Percentiles rank a stretch among this genome's conserved stretches.
These are phyloP conservation scores for Paramecium tetraurelia DNA, from an alignment of 73 alveolate species.

Conservation along the genomic window DNA sequence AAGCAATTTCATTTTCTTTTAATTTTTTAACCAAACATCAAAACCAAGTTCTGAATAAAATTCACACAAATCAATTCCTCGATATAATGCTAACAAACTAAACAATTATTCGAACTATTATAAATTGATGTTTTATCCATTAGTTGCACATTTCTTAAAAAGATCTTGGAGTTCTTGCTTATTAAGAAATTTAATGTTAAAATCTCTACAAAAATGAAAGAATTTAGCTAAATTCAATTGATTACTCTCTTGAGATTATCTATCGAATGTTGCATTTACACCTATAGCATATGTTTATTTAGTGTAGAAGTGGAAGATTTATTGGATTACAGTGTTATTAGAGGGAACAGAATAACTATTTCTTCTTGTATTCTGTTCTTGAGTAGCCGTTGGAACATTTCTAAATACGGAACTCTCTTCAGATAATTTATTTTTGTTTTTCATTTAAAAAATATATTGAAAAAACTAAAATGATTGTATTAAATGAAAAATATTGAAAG, in stretches of 20 bases:
- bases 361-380: background rate
- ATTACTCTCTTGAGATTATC: constrained; percentile 3
- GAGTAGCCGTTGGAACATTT: background rate
- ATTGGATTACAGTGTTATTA: background rate
- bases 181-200: background rate
- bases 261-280: constrained; percentile 14
- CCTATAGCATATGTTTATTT: constrained; percentile 10
- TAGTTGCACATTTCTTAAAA: background rate
- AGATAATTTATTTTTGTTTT: background rate
- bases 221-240: background rate
- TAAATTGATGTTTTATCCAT: background rate
- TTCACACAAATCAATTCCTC: background rate
- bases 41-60: background rate
- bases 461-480: background rate
- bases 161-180: background rate
- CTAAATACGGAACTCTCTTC: background rate
- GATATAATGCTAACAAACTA: background rate
- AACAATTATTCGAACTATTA: background rate
- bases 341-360: background rate
- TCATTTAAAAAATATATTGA: background rate
- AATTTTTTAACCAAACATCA: background rate
- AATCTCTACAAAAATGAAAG: constrained; percentile 19
- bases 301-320: background rate
- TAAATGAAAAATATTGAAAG: background rate
- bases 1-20: background rate